Base-by-base conservation (phyloP, 768 basidiomycete species). In the Epithele typhae region DNA sequence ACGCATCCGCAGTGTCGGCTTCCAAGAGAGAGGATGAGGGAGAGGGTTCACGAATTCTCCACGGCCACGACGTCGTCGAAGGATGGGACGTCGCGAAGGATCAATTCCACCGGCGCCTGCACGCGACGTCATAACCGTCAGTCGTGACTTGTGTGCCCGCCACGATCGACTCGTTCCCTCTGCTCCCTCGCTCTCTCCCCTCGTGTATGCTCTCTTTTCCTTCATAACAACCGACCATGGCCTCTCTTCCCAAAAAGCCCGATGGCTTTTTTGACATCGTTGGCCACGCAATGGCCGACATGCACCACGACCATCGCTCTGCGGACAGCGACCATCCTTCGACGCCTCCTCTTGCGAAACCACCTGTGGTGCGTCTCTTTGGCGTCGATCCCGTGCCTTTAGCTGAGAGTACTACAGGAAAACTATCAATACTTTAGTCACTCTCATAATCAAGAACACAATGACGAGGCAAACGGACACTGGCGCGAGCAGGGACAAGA, bases 241-340 rank as follows among this genome's bases (percentile, higher is more conserved):
- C 55, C 3, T 57, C 57, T 27, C 41, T 61, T 25, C 55, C 59
- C 4, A 48, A 37, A 32, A 57, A 57, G 21, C 53, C 53, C 0
- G 43, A 51, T 2, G 46, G 47, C 19, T 42, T 61, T 37, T 19
- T 43, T 23, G 59, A 59, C 11, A 35, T 58, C 19, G 57, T 58
- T 18, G 53, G 52, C 25, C 52, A 53, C 19, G 45, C 49, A 2
- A 21, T 58, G n/a, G 34, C 41, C n/a, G 46, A 51, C n/a, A 46
- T 41, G 18, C 25, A 39, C 0, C 38, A 33, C 6, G 42, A 44
- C 14, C 40, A 40, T 21, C 21, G 40, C 2, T 38, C 40, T 12
- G 50, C 51, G 24, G 39, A 55, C 3, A 37, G 53, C 25, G 51
- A 57, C 5, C 49, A 55, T 21, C 49, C 43, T 1, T 48, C 48